A percentile compares a stretch with the other conserved stretches of the same genome.
phyloP scores from a whole-genome alignment of 176 grass and related monocot species.

The Raddia distichophylla region DNA sequence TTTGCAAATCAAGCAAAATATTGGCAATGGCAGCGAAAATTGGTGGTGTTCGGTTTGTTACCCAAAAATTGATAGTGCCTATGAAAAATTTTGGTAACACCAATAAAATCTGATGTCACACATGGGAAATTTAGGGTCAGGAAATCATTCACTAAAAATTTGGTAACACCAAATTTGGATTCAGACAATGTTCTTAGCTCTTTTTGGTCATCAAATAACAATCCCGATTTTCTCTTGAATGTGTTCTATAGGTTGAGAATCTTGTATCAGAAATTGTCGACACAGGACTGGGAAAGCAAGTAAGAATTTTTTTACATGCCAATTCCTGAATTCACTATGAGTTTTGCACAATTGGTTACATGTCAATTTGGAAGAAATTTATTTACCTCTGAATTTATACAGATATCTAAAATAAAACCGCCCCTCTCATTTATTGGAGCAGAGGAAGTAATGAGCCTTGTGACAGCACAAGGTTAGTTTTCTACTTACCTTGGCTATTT shows the following conservation, averaged over 20 bases:
- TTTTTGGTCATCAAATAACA: no score
- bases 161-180: no score
- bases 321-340: neutral
- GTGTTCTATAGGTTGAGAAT: slow-evolving; percentile 69
- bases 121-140: no score
- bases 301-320: slow-evolving; percentile 46
- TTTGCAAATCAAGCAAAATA: no score
- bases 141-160: no score
- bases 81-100: no score
- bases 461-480: slow-evolving; percentile 87
- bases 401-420: slow-evolving; percentile 96
- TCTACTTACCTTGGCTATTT: slow-evolving; percentile 23
- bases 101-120: no score
- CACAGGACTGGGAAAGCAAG: slow-evolving; percentile 86
- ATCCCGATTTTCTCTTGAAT: slow-evolving; percentile 26
- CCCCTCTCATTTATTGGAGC: slow-evolving; percentile 90
- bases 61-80: no score
- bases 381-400: slow-evolving; percentile 40
- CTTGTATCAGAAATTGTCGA: slow-evolving; percentile 98
- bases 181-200: no score
- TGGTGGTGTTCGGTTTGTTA: no score
- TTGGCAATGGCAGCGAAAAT: no score
- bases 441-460: slow-evolving; percentile 97
- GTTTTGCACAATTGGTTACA: no score
- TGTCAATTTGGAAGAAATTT: slow-evolving; percentile 30